These are phyloP conservation scores for Fraxinus americana DNA, from an alignment of 257 asterid species.

Conservation along the genomic window DNA sequence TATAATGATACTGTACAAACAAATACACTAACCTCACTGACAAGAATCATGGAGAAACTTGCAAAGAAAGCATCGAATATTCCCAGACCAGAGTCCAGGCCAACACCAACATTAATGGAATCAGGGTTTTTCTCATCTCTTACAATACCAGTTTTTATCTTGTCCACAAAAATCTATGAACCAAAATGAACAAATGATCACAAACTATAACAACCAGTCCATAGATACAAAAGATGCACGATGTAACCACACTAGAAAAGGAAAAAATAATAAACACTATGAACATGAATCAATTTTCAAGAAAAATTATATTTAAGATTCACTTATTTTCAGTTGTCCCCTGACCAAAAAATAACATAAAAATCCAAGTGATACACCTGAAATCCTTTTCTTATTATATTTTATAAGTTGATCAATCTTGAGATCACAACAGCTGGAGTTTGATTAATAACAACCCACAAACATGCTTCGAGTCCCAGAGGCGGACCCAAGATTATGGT, in stretches of 20 bases:
- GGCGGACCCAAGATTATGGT: too few relatives aligned
- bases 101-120: slow-evolving; percentile 45
- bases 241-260: background rate
- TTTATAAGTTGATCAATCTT: background rate
- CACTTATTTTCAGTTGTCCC: background rate
- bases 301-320: background rate
- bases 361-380: background rate
- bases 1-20: background rate
- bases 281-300: background rate
- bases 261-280: background rate
- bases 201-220: slow-evolving; percentile 3
- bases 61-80: slow-evolving; percentile 83
- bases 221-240: background rate
- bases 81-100: slow-evolving; percentile 82
- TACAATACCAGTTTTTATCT: slow-evolving; percentile 52
- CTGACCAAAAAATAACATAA: background rate
- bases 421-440: background rate
- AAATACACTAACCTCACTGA: slow-evolving; percentile 74
- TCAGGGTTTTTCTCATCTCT: slow-evolving; percentile 45
- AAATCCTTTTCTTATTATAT: background rate
- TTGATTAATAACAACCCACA: background rate
- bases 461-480: background rate
- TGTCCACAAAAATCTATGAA: slow-evolving; percentile 67
- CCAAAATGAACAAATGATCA: slow-evolving; percentile 11
- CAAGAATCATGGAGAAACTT: slow-evolving; percentile 91